Evolutionary conservation across 768 basidiomycete genomes (phyloP).

Genomic region (Steccherinum ochraceum): DNA sequence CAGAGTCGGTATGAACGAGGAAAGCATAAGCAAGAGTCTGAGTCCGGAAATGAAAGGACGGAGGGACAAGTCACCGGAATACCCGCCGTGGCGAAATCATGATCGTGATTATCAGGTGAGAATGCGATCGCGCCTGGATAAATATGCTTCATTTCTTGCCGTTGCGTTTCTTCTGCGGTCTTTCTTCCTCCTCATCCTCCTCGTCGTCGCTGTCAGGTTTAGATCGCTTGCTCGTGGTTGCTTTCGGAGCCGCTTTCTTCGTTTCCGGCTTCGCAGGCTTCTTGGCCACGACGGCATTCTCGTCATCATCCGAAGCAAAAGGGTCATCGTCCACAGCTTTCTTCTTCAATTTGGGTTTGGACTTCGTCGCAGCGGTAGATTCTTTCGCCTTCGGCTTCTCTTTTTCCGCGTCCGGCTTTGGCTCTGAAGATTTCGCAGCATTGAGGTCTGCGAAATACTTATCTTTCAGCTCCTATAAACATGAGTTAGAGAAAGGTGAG

Average conservation of each 20-base stretch:
- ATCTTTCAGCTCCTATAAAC: conserved; percentile 64
- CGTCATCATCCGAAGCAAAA: conserved; percentile 49
- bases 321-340: conserved; percentile 37
- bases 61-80: not conserved
- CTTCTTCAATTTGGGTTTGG: conserved; percentile 44
- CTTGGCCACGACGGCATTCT: conserved; percentile 11
- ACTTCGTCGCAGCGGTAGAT: conserved; percentile 29
- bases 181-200: conserved; percentile 22
- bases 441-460: conserved; percentile 47
- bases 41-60: not conserved
- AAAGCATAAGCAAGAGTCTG: not conserved
- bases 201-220: conserved; percentile 8
- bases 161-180: conserved; percentile 29
- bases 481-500: no score
- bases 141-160: not conserved
- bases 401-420: conserved; percentile 15
- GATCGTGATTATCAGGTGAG: no score
- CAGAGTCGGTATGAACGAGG: no score
- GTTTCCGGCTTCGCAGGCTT: conserved; percentile 3
- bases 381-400: conserved; percentile 15
- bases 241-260: conserved; percentile 13
- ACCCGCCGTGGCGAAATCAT: no score
- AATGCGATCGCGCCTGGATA: no score
- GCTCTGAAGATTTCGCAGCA: conserved; percentile 21
- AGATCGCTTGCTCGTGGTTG: conserved; percentile 5